A percentile compares a stretch with the other conserved stretches of the same genome.
phyloP scores from a whole-genome alignment of 108 stramenopile genomes.

The Nitzschia putrida region DNA sequence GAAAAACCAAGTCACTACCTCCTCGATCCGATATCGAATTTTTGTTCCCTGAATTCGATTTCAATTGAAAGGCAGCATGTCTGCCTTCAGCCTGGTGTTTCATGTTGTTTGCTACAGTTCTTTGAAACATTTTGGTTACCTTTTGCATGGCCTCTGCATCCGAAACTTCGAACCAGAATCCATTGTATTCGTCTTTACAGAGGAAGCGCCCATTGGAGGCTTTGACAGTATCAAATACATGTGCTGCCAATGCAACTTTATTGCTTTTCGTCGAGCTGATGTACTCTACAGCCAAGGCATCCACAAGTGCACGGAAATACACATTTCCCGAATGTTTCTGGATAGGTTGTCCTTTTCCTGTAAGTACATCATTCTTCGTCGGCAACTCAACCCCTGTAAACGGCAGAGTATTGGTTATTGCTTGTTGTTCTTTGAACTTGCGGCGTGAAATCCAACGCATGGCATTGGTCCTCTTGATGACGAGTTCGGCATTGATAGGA shows the following conservation, averaged over 20 bases:
- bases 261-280: not conserved
- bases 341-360: conserved; percentile 15
- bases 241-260: not conserved
- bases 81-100: not conserved
- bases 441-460: conserved; percentile 1
- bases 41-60: too few species aligned
- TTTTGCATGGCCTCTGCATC: not conserved
- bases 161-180: not conserved
- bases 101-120: not conserved
- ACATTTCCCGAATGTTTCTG: conserved; percentile 12
- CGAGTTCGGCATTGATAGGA: not conserved
- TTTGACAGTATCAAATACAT: not conserved
- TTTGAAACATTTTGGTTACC: not conserved
- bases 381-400: conserved; percentile 12
- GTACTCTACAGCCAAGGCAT: not conserved
- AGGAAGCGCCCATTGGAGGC: conserved; percentile 4
- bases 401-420: not conserved
- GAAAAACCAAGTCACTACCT: too few species aligned
- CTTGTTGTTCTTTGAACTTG: not conserved
- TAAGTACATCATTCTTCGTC: conserved; percentile 9
- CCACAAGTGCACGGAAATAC: not conserved
- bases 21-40: too few species aligned
- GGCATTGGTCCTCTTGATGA: conserved; percentile 3
- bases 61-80: too few species aligned
- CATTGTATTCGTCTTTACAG: not conserved